A percentile compares a stretch with the other conserved stretches of the same genome.
These are phyloP conservation scores for Kondoa subrosea DNA, from an alignment of 768 basidiomycete species.

Conservation along the genomic window DNA sequence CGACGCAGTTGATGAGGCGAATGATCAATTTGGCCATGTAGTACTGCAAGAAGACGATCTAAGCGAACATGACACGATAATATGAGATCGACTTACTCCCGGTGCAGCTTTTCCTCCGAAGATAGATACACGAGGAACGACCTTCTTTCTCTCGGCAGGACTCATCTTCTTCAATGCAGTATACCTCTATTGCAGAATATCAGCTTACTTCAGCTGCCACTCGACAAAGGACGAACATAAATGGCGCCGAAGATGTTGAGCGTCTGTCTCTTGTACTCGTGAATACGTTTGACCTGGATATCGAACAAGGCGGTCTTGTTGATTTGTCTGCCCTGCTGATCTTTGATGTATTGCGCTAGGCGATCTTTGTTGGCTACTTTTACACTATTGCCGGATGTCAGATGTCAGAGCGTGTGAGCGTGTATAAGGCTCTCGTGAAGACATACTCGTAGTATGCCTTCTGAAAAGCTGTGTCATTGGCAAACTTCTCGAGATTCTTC, in stretches of 20 bases:
- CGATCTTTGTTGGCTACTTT: constrained; percentile 72
- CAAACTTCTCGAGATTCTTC: constrained; percentile 53
- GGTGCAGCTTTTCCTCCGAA: constrained; percentile 97
- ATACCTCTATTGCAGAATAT: too few relatives aligned
- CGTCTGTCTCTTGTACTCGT: constrained; percentile 90
- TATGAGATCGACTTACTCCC: constrained; percentile 32
- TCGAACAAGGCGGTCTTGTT: constrained; percentile 66
- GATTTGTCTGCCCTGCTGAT: constrained; percentile 50
- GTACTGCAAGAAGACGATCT: constrained; percentile 42
- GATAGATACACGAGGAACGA: constrained; percentile 75
- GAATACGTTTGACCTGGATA: constrained; percentile 81
- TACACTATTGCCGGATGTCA: too few relatives aligned
- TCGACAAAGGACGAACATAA: too few relatives aligned
- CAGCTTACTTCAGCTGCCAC: too few relatives aligned
- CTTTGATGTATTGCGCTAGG: constrained; percentile 56
- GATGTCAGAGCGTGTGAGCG: too few relatives aligned
- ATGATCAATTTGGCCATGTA: constrained; percentile 91
- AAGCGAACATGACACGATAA: background rate
- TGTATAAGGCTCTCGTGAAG: too few relatives aligned
- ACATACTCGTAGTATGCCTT: constrained; percentile 44
- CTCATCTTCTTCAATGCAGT: constrained; percentile 38
- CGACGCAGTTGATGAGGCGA: constrained; percentile 55
- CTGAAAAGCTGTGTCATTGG: constrained; percentile 58
- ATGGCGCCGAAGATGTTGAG: constrained; percentile 83
- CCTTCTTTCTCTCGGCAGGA: constrained; percentile 60